Evolutionary conservation across 345 rosid genomes (phyloP), one percentile per base, ranked within the genome.

Genomic region (Hypericum perforatum): DNA sequence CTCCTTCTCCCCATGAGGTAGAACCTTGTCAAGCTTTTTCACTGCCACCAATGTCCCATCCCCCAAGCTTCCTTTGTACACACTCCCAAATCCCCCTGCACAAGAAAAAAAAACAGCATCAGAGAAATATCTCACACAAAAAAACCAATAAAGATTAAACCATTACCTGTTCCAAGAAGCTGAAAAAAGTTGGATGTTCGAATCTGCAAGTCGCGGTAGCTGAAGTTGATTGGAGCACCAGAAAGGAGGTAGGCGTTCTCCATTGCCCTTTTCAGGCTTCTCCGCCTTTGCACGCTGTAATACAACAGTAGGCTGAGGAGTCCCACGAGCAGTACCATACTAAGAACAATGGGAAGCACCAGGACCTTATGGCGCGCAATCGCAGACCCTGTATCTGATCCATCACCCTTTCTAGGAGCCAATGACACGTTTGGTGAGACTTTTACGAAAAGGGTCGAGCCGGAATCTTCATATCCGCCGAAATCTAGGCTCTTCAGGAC

Each of bases 401-500:
- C 41, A 6, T 10, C 45, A 0, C 54, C 58, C n/a, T n/a, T n/a
- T 54, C 16, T 59, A 6, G 43, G 56, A 45, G 11, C 40, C 60
- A 49, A n/a, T 7, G 87, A 74, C 8, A 69, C 71, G 60, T 79
- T 81, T 38, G 85, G 57, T 53, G 65, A 62, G 41, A 73, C 76
- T 63, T 84, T 91, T 45, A 84, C 79, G 37, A 91, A 86, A 61
- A 91, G 70, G 49, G 89, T 84, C 13, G 96, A 76, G 9, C 95
- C 73, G 11, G 92, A 64, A 58, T 91, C 96, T 71, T 72, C 75
- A 46, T 77, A 86, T 32, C 96, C 95, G 1, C 98, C 96, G 56
- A 82, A 81, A 39, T 86, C 82, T 39, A 91, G 58, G 58, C 76
- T 76, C 70, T 70, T 79, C 51, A 84, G 58, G 43, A 84, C 68